phyloP scores from a whole-genome alignment of 768 basidiomycete genomes.

The Rhizopogon salebrosus region DNA sequence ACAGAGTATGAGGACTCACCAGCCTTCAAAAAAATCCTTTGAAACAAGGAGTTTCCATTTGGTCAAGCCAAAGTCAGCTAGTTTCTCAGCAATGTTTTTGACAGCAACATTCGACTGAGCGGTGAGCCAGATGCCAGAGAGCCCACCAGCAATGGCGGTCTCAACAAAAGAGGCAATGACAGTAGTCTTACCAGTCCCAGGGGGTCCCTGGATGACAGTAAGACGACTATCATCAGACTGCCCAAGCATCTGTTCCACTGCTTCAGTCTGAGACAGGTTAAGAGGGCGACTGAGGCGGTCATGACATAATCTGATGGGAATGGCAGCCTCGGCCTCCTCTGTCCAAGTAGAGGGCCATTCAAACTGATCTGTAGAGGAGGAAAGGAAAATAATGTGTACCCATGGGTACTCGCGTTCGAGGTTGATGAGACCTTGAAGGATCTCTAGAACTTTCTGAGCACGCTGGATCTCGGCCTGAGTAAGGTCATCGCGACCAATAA shows the following conservation, averaged over 20 bases:
- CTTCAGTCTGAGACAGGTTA: conserved; percentile 34
- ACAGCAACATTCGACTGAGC: conserved; percentile 87
- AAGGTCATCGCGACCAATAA: conserved; percentile 50
- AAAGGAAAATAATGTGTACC: conserved; percentile 30
- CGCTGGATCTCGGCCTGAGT: conserved; percentile 54
- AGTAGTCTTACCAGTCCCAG: conserved; percentile 71
- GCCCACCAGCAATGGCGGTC: conserved; percentile 33
- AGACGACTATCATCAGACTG: conserved; percentile 28
- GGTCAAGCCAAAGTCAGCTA: conserved; percentile 46
- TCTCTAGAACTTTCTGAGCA: conserved; percentile 21
- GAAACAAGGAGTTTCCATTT: conserved; percentile 72
- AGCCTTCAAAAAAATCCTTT: conserved; percentile 56
- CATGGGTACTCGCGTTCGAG: conserved; percentile 31
- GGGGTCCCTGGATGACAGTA: conserved; percentile 43
- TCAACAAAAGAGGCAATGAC: conserved; percentile 64
- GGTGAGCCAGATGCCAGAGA: conserved; percentile 67
- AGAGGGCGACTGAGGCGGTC: conserved; percentile 22
- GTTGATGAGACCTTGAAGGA: conserved; percentile 29
- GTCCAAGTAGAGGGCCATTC: conserved; percentile 34
- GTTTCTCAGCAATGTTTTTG: conserved; percentile 84
- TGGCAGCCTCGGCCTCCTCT: conserved; percentile 11
- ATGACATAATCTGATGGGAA: conserved; percentile 13
- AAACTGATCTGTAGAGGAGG: conserved; percentile 19
- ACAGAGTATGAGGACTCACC: conserved; percentile 41
- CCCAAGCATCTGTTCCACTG: conserved; percentile 35